Evolutionary conservation across 2,329 filamentous ascomycete genomes (phyloP), one percentile per base, ranked within the genome.

Genomic region (Monilinia laxa): DNA sequence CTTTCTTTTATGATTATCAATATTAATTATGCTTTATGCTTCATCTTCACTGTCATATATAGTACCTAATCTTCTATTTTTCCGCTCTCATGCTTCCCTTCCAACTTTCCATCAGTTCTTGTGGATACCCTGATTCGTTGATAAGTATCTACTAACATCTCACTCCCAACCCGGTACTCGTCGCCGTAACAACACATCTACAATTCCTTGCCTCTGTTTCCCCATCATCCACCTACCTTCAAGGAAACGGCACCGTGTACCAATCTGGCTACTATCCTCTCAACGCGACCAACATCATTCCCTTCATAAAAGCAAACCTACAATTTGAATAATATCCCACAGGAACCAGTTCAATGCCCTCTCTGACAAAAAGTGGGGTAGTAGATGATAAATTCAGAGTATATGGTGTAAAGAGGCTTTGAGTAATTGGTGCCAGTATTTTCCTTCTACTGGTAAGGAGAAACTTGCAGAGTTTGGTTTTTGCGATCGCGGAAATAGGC

Each of bases 341-440:
- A 4, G 60, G 68, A 14, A 67, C 66, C 5, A 64, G 47, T 59
- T 52, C 55, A 1, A 69, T 68, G 64, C 62, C 42, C 11, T 31
- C 60, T 2, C n/a, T 35, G 6, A 3, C 6, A 0, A 35, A 28
- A 2, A 42, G 53, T 2, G 59, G 58, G 4, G 62, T 68, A 23
- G 67, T 69, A 2, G 64, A 67, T 49, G 42, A 25, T 2, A 49
- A 52, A 42, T 63, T 67, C 5, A 68, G 31, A 49, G 67, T 67
- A 16, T 51, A 67, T 57, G 67, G 62, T 9, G 62, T 67, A 4
- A 59, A 55, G 12, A 20, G 62, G n/a, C 20, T 67, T n/a, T 53
- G 65, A 35, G 54, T 65, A 9, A 56, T 59, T 18, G 60, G 59
- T 40, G 60, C 47, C 23, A 59, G 54, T 54, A 31, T 60, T 35